Evolutionary conservation across 2,329 filamentous ascomycete species (phyloP), one percentile per base, ranked within the genome.

Genomic region (Massarina eburnea): DNA sequence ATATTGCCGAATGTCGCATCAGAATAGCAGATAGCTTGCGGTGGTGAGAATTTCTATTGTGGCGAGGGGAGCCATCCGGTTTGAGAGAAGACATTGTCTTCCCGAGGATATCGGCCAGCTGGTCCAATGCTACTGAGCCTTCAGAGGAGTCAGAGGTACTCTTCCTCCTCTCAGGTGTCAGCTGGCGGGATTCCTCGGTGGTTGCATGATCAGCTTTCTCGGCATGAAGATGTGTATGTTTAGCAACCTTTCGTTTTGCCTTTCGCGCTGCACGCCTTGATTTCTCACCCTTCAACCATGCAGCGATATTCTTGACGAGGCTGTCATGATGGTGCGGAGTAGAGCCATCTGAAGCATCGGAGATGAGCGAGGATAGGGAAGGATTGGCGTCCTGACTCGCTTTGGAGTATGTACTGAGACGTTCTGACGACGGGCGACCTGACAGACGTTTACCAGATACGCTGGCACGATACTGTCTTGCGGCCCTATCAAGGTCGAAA

Each of bases 261-360:
- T 78, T 82, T 40, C 78, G 77, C 8, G 76, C 71, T 30, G 80
- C 78, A 57, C 83, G 83, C 67, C 86, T 88, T 24, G 77, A 72
- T 62, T 85, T 87, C 71, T 96, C 91, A 39, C 85, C 81, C 57
- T 91, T 83, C 30, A 96, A 74, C 92, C 92, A 97, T 54, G 89
- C 83, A 20, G 82, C 79, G 12, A 96, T 84, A 63, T 95, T 89
- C 17, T 84, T 78, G 21, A 94, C 72, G 7, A 95, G 62, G 35
- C 61, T 61, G 17, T 71, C 66, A 24, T 69, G 65, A 54, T 67
- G 67, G 29, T 64, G 56, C 8, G 58, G 41, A 6, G 51, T 55
- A 33, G 57, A 49, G 4, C 45, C 38, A 20, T 61, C 52, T 4
- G 65, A 63, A 24, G 64, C 62, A 6, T 64, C 62, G 7, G 65